A percentile compares a stretch with the other conserved stretches of the same genome.
Evolutionary conservation across 2,329 filamentous ascomycete genomes (phyloP).

Genomic region (Xylariaceae sp.): DNA sequence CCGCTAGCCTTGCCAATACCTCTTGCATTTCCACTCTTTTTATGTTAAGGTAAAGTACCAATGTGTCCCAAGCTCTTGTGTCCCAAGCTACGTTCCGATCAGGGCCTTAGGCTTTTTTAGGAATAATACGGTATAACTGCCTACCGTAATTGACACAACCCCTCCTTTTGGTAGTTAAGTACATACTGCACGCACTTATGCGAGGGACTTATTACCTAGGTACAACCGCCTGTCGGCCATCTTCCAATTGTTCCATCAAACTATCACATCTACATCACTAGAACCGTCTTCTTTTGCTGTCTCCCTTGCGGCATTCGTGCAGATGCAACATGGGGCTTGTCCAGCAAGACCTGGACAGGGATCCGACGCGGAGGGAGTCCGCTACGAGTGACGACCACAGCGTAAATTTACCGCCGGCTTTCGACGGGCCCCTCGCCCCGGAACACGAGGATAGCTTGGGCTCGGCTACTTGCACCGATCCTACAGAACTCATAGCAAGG

Average conservation of each 20-base stretch:
- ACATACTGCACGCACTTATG: too few relatives aligned
- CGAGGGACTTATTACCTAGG: too few relatives aligned
- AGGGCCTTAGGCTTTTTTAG: too few relatives aligned
- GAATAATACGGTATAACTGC: too few relatives aligned
- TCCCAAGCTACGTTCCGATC: too few relatives aligned
- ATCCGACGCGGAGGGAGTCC: slow-evolving; percentile 30
- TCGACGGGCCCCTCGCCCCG: slow-evolving; percentile 28
- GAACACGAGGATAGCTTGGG: slow-evolving; percentile 25
- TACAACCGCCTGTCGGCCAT: too few relatives aligned
- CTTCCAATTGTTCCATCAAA: not conserved
- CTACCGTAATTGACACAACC: too few relatives aligned
- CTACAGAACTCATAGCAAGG: slow-evolving; percentile 76
- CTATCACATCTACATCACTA: not conserved
- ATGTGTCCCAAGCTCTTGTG: too few relatives aligned
- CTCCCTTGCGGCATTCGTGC: slow-evolving; percentile 9
- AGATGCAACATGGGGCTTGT: slow-evolving; percentile 53
- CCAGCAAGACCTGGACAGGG: slow-evolving; percentile 44
- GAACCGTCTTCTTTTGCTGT: not conserved
- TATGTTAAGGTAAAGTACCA: too few relatives aligned
- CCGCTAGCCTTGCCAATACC: too few relatives aligned
- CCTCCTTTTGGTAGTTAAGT: too few relatives aligned
- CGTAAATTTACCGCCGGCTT: slow-evolving; percentile 48
- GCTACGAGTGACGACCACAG: slow-evolving; percentile 42
- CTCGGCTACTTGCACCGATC: slow-evolving; percentile 48
- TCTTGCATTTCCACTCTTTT: too few relatives aligned